Percentiles rank a stretch among this genome's conserved stretches.
phyloP scores from a whole-genome alignment of 305 asterid species.

The Salvia sclarea region DNA sequence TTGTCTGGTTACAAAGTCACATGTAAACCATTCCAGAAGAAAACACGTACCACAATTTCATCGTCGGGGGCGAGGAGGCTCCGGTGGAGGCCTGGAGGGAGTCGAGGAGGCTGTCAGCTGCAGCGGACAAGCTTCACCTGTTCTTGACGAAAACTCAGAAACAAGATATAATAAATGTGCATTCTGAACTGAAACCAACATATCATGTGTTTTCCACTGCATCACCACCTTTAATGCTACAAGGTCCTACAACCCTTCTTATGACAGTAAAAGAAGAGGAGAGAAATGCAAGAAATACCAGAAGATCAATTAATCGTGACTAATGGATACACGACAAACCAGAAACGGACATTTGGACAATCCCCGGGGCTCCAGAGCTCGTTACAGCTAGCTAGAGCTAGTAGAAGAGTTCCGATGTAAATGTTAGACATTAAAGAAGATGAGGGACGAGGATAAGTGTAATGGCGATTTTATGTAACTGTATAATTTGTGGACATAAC shows the following conservation, averaged over 20 bases:
- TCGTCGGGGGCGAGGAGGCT: neutral
- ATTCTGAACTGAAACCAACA: slow-evolving; percentile 11
- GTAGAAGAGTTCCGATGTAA: slow-evolving; percentile 1
- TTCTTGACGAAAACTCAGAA: neutral
- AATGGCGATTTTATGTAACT: slow-evolving; percentile 3
- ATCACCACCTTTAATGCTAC: slow-evolving; percentile 21
- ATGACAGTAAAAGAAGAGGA: slow-evolving; percentile 16
- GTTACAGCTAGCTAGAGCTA: neutral
- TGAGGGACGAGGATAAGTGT: neutral
- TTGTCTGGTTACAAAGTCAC: slow-evolving; percentile 15
- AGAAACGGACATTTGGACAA: neutral
- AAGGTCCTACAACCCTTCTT: slow-evolving; percentile 33
- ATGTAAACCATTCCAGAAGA: slow-evolving; percentile 14
- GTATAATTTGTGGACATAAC: slow-evolving; percentile 5
- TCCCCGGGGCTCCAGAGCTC: neutral
- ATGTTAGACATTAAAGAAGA: slow-evolving; percentile 3
- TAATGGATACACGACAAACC: neutral
- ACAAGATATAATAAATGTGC: slow-evolving; percentile 18
- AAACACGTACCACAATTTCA: neutral
- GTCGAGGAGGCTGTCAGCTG: neutral
- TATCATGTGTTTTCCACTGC: slow-evolving; percentile 27
- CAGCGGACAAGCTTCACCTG: neutral
- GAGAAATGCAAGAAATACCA: neutral
- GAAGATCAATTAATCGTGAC: neutral
- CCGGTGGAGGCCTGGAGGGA: neutral